Evolutionary conservation across 2,329 filamentous ascomycete species (phyloP), one percentile per base, ranked within the genome.

Genomic region (Boeremia exigua): DNA sequence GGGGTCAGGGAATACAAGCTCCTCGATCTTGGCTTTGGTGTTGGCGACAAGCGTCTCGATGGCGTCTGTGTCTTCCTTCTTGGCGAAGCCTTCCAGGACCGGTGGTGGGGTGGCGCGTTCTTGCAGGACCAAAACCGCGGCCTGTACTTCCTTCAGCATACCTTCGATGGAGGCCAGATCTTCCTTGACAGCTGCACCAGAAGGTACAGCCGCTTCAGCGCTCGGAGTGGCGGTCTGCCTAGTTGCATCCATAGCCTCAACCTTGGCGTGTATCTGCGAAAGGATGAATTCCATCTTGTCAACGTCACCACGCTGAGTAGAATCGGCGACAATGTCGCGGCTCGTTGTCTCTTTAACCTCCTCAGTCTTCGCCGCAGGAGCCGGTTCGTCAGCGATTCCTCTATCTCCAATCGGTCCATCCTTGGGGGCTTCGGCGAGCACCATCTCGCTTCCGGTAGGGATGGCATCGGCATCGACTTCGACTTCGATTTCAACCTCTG

Each of bases 21-120:
- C 92, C 55, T 97, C 94, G 9, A 98, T 80, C 42, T 90, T 90
- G 5, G 88, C 87, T 73, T 97, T 97, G 29, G 92, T 93, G 72
- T 96, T 96, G 37, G 89, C 87, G 11, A 98, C 82, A 44, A 98
- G 87, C 0, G 90, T 96, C 75, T 97, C 94, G 55, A 98, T 93
- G 10, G 92, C 92, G 58, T 94, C 87, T 0, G 93, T 91, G 65
- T 98, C 93, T 62, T 96, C 92, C 70, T 91, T 91, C 29, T 82
- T 86, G 6, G 89, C 87, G 2, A 81, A 73, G 33, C 87, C 86
- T 43, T 83, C 80, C 12, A 77, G 45, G 1, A 51, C 51, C 8
- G 66, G 59, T 6, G 65, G 30, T 11, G 61, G 29, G 2, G 54
- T 52, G 19, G 72, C 70, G 2, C 68, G 68, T 27, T 73, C 70